Percentiles rank a stretch among this genome's conserved stretches.
phyloP scores from a whole-genome alignment of 2,329 filamentous ascomycete species.

The Diplodia intermedia region DNA sequence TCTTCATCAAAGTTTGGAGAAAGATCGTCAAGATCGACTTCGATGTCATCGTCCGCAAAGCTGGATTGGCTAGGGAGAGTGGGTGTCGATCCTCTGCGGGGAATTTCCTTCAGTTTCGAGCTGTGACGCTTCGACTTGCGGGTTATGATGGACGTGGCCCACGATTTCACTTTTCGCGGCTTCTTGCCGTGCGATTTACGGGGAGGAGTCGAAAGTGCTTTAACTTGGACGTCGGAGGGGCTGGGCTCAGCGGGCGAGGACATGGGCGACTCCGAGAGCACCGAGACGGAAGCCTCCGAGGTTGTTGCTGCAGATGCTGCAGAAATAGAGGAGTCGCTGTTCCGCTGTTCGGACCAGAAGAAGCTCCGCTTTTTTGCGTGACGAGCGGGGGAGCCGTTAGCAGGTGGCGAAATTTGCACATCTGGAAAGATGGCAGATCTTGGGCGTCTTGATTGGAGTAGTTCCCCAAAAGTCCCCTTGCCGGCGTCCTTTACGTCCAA shows the following conservation, averaged over 20 bases:
- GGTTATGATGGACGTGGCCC: constrained; percentile 72
- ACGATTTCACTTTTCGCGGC: constrained; percentile 76
- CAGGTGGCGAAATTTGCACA: constrained; percentile 34
- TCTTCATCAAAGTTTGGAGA: constrained; percentile 52
- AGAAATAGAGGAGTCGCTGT: constrained; percentile 47
- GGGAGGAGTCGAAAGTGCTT: constrained; percentile 11
- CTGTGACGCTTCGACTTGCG: constrained; percentile 64
- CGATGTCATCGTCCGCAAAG: constrained; percentile 41
- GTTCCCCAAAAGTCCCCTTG: constrained; percentile 39
- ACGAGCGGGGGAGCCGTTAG: constrained; percentile 37
- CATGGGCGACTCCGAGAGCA: constrained; percentile 29
- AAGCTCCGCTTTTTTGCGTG: constrained; percentile 47
- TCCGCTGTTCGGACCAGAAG: constrained; percentile 60
- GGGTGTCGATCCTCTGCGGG: constrained; percentile 40
- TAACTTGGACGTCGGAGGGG: background rate
- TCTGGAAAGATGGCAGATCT: constrained; percentile 46
- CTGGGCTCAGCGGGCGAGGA: constrained; percentile 23
- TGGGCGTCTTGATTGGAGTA: constrained; percentile 44
- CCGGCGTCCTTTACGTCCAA: constrained; percentile 56
- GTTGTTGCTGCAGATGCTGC: constrained; percentile 41
- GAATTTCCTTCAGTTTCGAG: constrained; percentile 52
- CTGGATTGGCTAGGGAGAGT: constrained; percentile 34
- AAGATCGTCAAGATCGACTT: constrained; percentile 45
- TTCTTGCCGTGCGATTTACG: constrained; percentile 35
- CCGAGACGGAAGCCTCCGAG: constrained; percentile 47